Evolutionary conservation across 176 grass and related monocot genomes (phyloP).

Genomic region (Eragrostis curvula): DNA sequence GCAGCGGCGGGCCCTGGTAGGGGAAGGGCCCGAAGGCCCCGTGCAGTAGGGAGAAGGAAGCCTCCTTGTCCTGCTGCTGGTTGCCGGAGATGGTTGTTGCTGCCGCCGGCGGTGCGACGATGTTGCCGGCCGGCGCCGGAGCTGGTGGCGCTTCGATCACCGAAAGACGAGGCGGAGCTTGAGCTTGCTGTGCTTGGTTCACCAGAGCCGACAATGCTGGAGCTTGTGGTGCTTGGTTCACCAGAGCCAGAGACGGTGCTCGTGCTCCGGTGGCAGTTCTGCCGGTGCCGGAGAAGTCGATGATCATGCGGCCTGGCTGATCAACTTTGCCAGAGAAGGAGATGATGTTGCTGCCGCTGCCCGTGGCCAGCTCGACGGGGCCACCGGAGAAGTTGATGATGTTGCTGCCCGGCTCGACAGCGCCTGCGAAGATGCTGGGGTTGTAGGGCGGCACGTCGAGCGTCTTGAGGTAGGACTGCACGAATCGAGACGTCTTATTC

Average conservation of each 20-base stretch:
- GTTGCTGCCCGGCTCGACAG: neutral
- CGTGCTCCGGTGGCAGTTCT: too few relatives aligned
- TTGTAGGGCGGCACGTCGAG: neutral
- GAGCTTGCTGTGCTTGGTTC: neutral
- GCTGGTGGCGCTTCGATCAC: too few relatives aligned
- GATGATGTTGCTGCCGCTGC: too few relatives aligned
- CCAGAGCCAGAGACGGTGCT: neutral
- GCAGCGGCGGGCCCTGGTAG: neutral
- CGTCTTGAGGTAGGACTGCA: neutral
- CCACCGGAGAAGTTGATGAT: neutral
- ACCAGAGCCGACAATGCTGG: neutral
- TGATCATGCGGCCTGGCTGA: too few relatives aligned
- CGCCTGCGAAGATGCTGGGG: neutral
- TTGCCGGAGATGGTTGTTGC: neutral
- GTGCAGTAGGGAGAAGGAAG: neutral
- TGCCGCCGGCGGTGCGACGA: neutral
- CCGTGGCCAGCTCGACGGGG: too few relatives aligned
- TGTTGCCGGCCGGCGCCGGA: too few relatives aligned
- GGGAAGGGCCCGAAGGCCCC: conserved; percentile 20
- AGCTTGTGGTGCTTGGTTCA: neutral
- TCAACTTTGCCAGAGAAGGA: too few relatives aligned
- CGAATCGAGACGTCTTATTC: neutral
- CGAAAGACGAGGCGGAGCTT: neutral
- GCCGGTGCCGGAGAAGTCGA: neutral
- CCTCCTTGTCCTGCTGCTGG: neutral